Evolutionary conservation across 2,329 filamentous ascomycete species (phyloP).

Genomic region (Paraphaeosphaeria minitans): DNA sequence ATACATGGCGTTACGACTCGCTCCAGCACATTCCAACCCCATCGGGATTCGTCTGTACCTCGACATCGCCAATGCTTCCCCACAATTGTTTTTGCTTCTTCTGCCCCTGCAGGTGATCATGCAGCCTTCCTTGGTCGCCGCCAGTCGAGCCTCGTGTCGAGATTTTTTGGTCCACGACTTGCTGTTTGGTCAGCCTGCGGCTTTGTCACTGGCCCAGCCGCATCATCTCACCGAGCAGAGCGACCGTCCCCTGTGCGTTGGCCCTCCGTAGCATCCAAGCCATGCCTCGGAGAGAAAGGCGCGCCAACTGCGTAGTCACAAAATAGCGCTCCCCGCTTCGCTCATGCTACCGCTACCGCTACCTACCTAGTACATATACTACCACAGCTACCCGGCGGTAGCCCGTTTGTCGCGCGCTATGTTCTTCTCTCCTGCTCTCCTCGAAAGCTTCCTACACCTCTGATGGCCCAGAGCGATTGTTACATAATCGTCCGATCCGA

Average conservation of each 20-base stretch:
- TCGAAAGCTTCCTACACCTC: constrained; percentile 21
- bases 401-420: constrained; percentile 22
- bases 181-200: constrained; percentile 37
- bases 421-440: constrained; percentile 23
- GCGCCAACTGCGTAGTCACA: constrained; percentile 44
- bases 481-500: constrained; percentile 21
- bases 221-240: constrained; percentile 15
- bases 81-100: constrained; percentile 44
- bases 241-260: constrained; percentile 41
- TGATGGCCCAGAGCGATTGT: constrained; percentile 31
- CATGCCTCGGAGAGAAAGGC: constrained; percentile 28
- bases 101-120: constrained; percentile 49
- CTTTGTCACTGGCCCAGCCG: constrained; percentile 30
- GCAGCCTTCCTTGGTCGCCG: constrained; percentile 36
- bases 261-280: constrained; percentile 27
- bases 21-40: constrained; percentile 18
- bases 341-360: constrained; percentile 25
- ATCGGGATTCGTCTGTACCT: background rate
- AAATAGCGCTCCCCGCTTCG: constrained; percentile 37
- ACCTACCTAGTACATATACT: constrained; percentile 32
- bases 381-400: constrained; percentile 25
- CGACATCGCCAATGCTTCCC: constrained; percentile 38
- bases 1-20: constrained; percentile 26
- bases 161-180: constrained; percentile 28
- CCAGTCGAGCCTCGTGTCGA: constrained; percentile 39